A percentile compares a stretch with the other conserved stretches of the same genome.
Evolutionary conservation across 2,329 filamentous ascomycete genomes (phyloP).

Genomic region (Fusarium proliferatum): DNA sequence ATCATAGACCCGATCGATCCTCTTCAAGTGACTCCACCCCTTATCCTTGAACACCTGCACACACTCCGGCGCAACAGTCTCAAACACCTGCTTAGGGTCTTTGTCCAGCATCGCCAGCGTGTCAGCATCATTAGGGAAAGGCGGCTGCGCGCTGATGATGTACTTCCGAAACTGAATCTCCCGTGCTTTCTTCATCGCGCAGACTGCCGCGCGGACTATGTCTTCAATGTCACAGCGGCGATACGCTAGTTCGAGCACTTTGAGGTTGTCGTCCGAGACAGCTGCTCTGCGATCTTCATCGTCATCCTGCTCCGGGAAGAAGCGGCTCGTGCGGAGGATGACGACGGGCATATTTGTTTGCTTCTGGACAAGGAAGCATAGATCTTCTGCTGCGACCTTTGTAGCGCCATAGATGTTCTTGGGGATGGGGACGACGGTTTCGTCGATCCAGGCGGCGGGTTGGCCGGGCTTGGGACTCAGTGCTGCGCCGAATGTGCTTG

Average conservation of each 20-base stretch:
- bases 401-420: conserved; percentile 63
- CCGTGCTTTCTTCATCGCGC: conserved; percentile 51
- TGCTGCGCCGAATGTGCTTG: conserved; percentile 57
- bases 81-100: conserved; percentile 49
- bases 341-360: conserved; percentile 55
- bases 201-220: conserved; percentile 55
- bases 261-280: conserved; percentile 57
- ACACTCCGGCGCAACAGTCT: conserved; percentile 41
- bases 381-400: conserved; percentile 60
- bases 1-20: conserved; percentile 60
- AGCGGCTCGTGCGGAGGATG: conserved; percentile 59
- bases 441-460: conserved; percentile 59
- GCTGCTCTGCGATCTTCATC: conserved; percentile 53
- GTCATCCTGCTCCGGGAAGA: conserved; percentile 62
- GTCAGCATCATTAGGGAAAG: conserved; percentile 48
- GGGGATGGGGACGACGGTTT: conserved; percentile 53
- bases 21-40: conserved; percentile 52
- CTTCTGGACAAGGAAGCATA: conserved; percentile 56
- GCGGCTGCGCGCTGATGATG: conserved; percentile 57
- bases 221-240: conserved; percentile 58
- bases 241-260: conserved; percentile 60
- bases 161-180: conserved; percentile 54
- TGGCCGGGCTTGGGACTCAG: conserved; percentile 50
- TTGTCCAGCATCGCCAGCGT: conserved; percentile 50
- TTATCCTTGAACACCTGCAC: conserved; percentile 46